Evolutionary conservation across 1,284 basidiomycete genomes (phyloP).

Genomic region (Spongiforma sp.): DNA sequence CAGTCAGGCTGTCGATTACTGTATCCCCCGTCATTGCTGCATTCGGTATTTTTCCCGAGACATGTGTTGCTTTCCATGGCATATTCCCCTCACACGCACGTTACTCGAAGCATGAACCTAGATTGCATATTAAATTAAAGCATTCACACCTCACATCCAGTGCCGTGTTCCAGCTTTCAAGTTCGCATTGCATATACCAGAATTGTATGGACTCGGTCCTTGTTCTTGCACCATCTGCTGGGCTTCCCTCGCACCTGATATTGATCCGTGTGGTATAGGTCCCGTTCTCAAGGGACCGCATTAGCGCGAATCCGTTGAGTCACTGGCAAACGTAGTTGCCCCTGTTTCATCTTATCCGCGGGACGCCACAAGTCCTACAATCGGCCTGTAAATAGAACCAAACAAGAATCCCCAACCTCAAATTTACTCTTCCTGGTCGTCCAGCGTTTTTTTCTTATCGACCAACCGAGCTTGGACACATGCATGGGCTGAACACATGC

Average conservation of each 20-base stretch:
- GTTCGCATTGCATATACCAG: slow-evolving; percentile 11
- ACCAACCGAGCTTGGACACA: slow-evolving; percentile 2
- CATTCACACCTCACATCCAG: slow-evolving; percentile 7
- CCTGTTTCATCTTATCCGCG: slow-evolving; percentile 15
- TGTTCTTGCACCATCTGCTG: slow-evolving; percentile 25
- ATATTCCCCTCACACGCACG: slow-evolving; percentile 17
- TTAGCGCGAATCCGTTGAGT: slow-evolving; percentile 6
- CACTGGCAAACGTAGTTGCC: background rate
- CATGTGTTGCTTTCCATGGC: slow-evolving; percentile 8
- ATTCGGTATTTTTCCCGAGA: slow-evolving; percentile 1
- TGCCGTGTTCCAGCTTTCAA: slow-evolving; percentile 1
- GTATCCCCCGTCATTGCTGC: background rate
- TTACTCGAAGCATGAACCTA: slow-evolving; percentile 20
- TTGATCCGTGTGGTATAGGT: background rate
- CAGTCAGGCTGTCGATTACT: background rate
- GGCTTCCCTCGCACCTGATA: slow-evolving; percentile 4
- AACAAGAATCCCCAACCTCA: slow-evolving; percentile 12
- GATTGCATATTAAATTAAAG: slow-evolving; percentile 12
- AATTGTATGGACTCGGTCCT: slow-evolving; percentile 16
- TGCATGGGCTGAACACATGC: background rate
- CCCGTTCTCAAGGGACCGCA: slow-evolving; percentile 4
- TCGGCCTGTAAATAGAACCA: slow-evolving; percentile 15
- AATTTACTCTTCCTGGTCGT: background rate
- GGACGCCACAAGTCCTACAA: slow-evolving; percentile 8
- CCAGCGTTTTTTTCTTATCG: slow-evolving; percentile 1